A percentile compares a stretch with the other conserved stretches of the same genome.
phyloP scores from a whole-genome alignment of 306 rosid species.

The Fagus sylvatica region DNA sequence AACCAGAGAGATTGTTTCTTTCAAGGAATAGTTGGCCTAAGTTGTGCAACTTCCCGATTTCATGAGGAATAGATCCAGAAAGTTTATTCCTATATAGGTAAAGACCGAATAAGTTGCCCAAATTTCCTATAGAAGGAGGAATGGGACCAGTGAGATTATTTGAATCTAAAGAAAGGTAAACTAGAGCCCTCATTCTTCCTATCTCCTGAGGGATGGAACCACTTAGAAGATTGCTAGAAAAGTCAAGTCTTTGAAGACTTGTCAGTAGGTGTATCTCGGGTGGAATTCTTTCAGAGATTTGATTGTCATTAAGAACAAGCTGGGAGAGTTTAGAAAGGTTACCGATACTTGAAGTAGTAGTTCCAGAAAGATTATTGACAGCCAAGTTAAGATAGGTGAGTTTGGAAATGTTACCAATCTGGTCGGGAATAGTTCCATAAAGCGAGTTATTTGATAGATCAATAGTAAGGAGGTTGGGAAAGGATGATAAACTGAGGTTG shows the following conservation, averaged over 20 bases:
- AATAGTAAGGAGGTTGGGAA: conserved; percentile 12
- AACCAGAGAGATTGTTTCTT: not conserved
- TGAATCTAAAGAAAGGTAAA: no score
- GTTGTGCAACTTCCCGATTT: not conserved
- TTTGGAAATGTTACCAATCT: not conserved
- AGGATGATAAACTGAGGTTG: conserved; percentile 13
- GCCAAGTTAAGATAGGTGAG: conserved; percentile 10
- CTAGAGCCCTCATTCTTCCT: no score
- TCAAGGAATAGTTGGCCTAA: rapidly evolving
- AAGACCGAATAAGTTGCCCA: not conserved
- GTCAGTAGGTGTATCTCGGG: no score
- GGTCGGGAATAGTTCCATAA: conserved; percentile 15
- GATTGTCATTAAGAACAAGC: no score
- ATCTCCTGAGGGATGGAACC: no score
- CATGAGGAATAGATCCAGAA: not conserved
- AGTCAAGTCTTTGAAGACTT: no score
- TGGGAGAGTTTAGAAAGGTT: no score
- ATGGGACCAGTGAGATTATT: conserved; percentile 9
- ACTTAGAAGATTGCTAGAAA: no score
- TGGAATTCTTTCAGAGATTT: no score
- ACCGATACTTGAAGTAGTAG: no score
- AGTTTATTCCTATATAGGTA: not conserved
- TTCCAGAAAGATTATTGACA: not conserved
- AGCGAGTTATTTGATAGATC: conserved; percentile 5
- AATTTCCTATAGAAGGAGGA: conserved; percentile 12